Base-by-base conservation (phyloP, 208 protist genomes). In the Polymyxa betae region DNA sequence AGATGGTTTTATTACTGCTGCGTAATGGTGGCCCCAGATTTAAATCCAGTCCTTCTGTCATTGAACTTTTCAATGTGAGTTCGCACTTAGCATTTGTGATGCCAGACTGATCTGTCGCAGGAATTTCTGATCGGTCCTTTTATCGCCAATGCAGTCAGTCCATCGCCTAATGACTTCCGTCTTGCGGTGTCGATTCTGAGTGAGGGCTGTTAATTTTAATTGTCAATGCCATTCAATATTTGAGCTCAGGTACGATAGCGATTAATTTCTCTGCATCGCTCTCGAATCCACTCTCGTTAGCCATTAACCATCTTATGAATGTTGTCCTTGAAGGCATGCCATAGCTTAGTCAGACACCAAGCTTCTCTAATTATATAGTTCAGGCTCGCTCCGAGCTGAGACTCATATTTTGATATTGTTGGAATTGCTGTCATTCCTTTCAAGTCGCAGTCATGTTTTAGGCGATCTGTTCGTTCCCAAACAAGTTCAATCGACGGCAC, bases 231-330 rank as follows among this genome's bases (percentile, higher is more conserved):
- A n/a, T n/a, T n/a, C n/a, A 29, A 29, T 60, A 60, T 29, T 29
- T 29, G 24, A 60, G 5, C 40, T 5, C 72, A 82, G 72, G 72
- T 5, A 45, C 72, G 72, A 82, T 82, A 45, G n/a, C 72, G 72
- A 20, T 45, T 20, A 5, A 43, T 43, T 82, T 82, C 35, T 82
- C 72, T 5, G 16, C 16, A 40, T 16, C 72, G 5, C 35, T 82
- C 5, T 43, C 72, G 16, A 82, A 35, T n/a, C 12, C 35, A 43
- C 72, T 82, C 12, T 35, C 72, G 12, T 43, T 82, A 82, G 72
- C 72, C 5, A 43, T 82, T n/a, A 82, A 82, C 72, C 72, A 82
- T 82, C n/a, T 82, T 5, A 82, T 82, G 72, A 82, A 43, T 43
- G n/a, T 82, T n/a, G 72, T 82, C 5, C 5, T 82, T 35, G 72